phyloP scores from a whole-genome alignment of 1,284 basidiomycete species.

The Trametes versicolor region DNA sequence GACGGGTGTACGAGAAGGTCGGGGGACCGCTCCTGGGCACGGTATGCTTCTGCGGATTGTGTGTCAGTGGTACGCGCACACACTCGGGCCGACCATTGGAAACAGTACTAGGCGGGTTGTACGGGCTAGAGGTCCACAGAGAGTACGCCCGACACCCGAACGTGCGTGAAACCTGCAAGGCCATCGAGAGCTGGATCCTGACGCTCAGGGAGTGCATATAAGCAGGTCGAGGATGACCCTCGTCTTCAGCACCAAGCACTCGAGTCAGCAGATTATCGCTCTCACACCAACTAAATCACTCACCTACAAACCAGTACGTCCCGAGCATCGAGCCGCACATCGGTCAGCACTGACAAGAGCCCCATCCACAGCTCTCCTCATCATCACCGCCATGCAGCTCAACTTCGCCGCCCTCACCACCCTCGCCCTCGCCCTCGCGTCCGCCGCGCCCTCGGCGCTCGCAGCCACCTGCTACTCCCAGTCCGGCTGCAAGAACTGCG shows the following conservation, averaged over 20 bases:
- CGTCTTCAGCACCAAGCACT: neutral
- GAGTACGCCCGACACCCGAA: neutral
- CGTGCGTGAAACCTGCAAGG: neutral
- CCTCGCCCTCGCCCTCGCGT: slow-evolving; percentile 1
- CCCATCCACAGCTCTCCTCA: too few species aligned
- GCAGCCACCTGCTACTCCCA: slow-evolving; percentile 2
- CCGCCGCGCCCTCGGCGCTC: slow-evolving; percentile 4
- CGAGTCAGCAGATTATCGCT: neutral
- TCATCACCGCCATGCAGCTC: slow-evolving; percentile 12
- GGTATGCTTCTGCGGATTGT: too few species aligned
- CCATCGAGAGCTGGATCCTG: neutral
- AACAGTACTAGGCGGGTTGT: too few species aligned
- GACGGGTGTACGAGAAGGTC: too few species aligned
- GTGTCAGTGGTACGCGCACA: too few species aligned
- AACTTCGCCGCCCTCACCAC: slow-evolving; percentile 9
- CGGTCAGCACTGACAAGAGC: too few species aligned
- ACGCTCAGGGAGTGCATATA: neutral
- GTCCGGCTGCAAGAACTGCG: slow-evolving; percentile 11
- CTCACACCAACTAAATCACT: neutral
- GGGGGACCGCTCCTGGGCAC: too few species aligned
- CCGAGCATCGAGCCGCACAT: too few species aligned
- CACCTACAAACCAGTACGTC: neutral
- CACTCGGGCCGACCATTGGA: too few species aligned
- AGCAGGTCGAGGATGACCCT: neutral
- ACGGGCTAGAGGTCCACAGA: too few species aligned